Evolutionary conservation across 768 basidiomycete species (phyloP), one percentile per base, ranked within the genome.

Genomic region (Panaeolus cyanescens): DNA sequence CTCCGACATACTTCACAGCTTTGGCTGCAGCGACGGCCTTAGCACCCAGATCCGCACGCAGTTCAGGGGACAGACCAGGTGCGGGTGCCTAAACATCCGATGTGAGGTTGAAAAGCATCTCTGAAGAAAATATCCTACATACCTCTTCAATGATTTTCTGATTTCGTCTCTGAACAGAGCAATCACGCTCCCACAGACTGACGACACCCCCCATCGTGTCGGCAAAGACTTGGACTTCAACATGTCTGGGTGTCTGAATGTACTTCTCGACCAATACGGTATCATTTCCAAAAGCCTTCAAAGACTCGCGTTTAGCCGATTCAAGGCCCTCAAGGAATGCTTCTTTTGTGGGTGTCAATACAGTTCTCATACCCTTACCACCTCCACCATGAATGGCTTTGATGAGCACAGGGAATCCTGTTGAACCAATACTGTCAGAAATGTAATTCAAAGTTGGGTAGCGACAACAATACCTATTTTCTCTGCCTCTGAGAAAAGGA

Each of bases 381-480:
- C 95, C 95, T 17, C 95, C 96, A 25, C 96, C 95, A 65, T 96
- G 91, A 50, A 95, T 90, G n/a, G 95, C 96, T 71, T 98, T 98
- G 75, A 98, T 97, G 30, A 98, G 79, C 2, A 96, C 91, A 28
- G 95, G 95, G 69, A 92, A 96, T 10, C 91, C 90, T 90, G 32
- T 9, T 25, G 12, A 34, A 40, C 22, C 58, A n/a, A n/a, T n/a
- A n/a, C n/a, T n/a, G n/a, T n/a, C n/a, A n/a, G n/a, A n/a, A n/a
- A n/a, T n/a, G n/a, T n/a, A n/a, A n/a, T 25, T 56, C 61, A 39
- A 34, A 54, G 30, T 53, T 22, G 10, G 8, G 33, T 32, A 7
- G 54, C 4, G 9, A 34, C 22, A 15, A 40, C 13, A 34, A 33
- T 62, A 85, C 90, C 93, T 31, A 95, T 93, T 60, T 84, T 76